phyloP scores from a whole-genome alignment of 768 basidiomycete genomes.

The Rhizopogon rudus region DNA sequence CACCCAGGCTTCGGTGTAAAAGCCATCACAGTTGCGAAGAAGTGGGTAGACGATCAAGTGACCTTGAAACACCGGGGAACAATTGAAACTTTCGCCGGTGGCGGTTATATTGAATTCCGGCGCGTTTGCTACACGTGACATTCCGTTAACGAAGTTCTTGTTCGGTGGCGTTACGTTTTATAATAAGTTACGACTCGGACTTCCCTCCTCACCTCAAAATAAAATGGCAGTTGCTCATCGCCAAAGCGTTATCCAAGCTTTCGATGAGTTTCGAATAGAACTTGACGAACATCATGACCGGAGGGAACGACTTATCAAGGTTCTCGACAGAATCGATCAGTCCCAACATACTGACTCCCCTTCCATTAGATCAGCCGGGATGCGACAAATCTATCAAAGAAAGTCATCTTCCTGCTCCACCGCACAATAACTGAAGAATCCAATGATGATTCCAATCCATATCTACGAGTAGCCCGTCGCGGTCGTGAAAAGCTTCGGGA shows the following conservation, averaged over 20 bases:
- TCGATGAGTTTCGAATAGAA: constrained; percentile 61
- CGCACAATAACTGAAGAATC: constrained; percentile 51
- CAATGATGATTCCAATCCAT: constrained; percentile 18
- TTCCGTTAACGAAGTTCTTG: too few species aligned
- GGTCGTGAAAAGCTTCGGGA: constrained; percentile 61
- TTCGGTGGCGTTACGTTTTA: too few species aligned
- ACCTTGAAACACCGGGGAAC: too few species aligned
- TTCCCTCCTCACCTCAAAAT: too few species aligned
- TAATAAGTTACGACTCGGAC: too few species aligned
- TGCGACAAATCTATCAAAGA: constrained; percentile 88
- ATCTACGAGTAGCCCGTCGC: constrained; percentile 41
- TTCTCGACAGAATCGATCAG: constrained; percentile 18
- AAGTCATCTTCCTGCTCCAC: constrained; percentile 89
- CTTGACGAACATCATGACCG: constrained; percentile 84
- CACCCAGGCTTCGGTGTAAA: constrained; percentile 66
- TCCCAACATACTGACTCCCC: constrained; percentile 3
- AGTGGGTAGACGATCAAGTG: background rate
- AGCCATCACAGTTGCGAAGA: constrained; percentile 29
- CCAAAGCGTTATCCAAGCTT: constrained; percentile 22
- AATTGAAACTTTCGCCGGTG: too few species aligned
- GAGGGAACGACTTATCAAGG: constrained; percentile 89
- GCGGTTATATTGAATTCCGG: too few species aligned
- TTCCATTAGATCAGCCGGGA: constrained; percentile 68
- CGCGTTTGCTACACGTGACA: background rate
- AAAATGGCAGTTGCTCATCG: background rate